Percentiles rank a stretch among this genome's conserved stretches.
These are phyloP conservation scores for Brettanomyces custersianus DNA, from an alignment of 805 yeast genomes.

Conservation along the genomic window DNA sequence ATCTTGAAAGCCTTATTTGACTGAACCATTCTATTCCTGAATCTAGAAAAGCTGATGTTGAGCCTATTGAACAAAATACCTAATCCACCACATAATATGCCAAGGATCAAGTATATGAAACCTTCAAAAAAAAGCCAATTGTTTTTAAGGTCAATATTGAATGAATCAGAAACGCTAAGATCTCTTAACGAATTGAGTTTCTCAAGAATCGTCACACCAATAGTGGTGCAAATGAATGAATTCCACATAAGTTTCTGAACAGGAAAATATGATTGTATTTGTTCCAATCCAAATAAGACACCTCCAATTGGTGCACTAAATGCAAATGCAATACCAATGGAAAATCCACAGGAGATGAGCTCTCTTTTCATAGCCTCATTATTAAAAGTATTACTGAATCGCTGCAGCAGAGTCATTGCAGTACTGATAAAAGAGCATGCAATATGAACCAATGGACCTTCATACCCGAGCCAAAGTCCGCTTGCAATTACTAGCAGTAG, in stretches of 20 bases:
- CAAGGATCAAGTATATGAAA: slow-evolving; percentile 63
- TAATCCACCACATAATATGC: slow-evolving; percentile 58
- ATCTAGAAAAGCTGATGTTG: slow-evolving; percentile 35
- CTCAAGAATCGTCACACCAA: slow-evolving; percentile 56
- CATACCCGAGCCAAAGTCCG: slow-evolving; percentile 79
- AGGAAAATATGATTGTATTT: slow-evolving; percentile 52
- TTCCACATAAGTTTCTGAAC: slow-evolving; percentile 71
- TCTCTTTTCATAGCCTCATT: slow-evolving; percentile 62
- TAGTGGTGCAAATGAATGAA: slow-evolving; percentile 70
- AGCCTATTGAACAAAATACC: slow-evolving; percentile 46
- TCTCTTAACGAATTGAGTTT: slow-evolving; percentile 40
- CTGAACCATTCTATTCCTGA: slow-evolving; percentile 19
- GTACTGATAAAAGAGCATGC: slow-evolving; percentile 49
- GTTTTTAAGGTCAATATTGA: slow-evolving; percentile 58
- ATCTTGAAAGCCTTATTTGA: slow-evolving; percentile 23
- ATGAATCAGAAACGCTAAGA: slow-evolving; percentile 32
- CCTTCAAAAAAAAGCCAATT: slow-evolving; percentile 67
- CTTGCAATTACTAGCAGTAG: slow-evolving; percentile 60
- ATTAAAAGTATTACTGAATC: slow-evolving; percentile 14
- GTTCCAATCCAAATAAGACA: slow-evolving; percentile 68
- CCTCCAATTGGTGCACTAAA: slow-evolving; percentile 88
- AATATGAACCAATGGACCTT: slow-evolving; percentile 80
- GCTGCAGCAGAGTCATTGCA: slow-evolving; percentile 21
- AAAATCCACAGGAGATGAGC: slow-evolving; percentile 62
- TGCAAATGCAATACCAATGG: slow-evolving; percentile 79